phyloP scores from a whole-genome alignment of 129 eudicot genomes.

The Tanacetum coccineum region DNA sequence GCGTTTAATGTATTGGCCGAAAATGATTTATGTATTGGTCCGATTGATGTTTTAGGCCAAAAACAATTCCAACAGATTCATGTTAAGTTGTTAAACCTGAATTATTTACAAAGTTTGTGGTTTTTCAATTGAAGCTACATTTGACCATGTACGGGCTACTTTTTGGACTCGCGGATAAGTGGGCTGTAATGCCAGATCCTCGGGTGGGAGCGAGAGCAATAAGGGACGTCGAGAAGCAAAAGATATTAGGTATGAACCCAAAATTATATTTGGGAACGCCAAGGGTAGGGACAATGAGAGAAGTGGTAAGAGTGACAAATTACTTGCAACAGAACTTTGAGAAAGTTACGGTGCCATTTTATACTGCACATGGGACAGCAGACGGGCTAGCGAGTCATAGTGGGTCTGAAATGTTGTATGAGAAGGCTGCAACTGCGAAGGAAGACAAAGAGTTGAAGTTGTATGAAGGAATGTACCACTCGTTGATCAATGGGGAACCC shows the following conservation, averaged over 20 bases:
- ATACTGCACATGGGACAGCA: constrained; percentile 62
- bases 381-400: constrained; percentile 60
- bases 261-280: constrained; percentile 68
- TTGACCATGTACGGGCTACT: constrained; percentile 67
- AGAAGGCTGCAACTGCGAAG: constrained; percentile 48
- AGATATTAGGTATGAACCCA: constrained; percentile 63
- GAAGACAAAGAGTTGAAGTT: constrained; percentile 61
- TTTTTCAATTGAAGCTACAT: constrained; percentile 33
- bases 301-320: constrained; percentile 34
- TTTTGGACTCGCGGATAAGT: constrained; percentile 79
- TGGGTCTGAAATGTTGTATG: constrained; percentile 63
- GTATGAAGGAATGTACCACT: constrained; percentile 80
- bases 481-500: constrained; percentile 86
- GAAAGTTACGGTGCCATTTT: constrained; percentile 57
- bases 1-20: too few species aligned
- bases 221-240: constrained; percentile 58
- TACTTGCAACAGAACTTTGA: constrained; percentile 64
- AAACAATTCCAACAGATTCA: too few species aligned
- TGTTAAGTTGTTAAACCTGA: neutral
- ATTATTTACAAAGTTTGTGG: neutral
- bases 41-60: too few species aligned
- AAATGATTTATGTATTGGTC: too few species aligned
- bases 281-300: constrained; percentile 55
- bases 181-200: constrained; percentile 85
- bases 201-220: constrained; percentile 70